Evolutionary conservation across 2,329 filamentous ascomycete species (phyloP).

Genomic region (Claviceps sorghi): DNA sequence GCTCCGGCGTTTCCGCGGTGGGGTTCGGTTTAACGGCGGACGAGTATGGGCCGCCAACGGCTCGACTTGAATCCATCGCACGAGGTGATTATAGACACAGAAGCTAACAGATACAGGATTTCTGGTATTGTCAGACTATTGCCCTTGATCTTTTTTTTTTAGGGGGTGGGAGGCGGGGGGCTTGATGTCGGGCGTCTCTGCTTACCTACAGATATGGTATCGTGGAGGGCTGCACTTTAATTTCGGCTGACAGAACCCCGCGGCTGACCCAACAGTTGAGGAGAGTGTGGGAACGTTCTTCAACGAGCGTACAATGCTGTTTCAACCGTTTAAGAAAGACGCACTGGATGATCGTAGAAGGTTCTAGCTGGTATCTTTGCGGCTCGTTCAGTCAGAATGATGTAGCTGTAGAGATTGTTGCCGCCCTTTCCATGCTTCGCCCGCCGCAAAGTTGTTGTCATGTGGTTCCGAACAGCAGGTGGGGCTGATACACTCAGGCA

Average conservation of each 20-base stretch:
- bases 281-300: not conserved
- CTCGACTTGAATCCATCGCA: constrained; percentile 8
- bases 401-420: not conserved
- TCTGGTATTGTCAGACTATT: not conserved
- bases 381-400: not conserved
- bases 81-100: not conserved
- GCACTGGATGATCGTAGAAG: not conserved
- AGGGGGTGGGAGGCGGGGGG: no score
- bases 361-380: not conserved
- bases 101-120: not conserved
- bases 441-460: constrained; percentile 1
- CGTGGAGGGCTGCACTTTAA: not conserved
- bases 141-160: not conserved
- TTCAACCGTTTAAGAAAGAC: not conserved
- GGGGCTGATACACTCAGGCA: constrained; percentile 1
- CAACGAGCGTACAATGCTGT: no score
- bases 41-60: constrained; percentile 6
- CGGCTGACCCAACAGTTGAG: not conserved
- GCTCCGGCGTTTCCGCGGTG: constrained; percentile 34
- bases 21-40: constrained; percentile 16
- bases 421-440: not conserved
- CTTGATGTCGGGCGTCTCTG: not conserved
- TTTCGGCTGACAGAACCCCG: constrained; percentile 2
- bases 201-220: not conserved
- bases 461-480: constrained; percentile 1